Evolutionary conservation across 106 monocot genomes (phyloP), one percentile per base, ranked within the genome.

Genomic region (Dioscorea zingiberensis): DNA sequence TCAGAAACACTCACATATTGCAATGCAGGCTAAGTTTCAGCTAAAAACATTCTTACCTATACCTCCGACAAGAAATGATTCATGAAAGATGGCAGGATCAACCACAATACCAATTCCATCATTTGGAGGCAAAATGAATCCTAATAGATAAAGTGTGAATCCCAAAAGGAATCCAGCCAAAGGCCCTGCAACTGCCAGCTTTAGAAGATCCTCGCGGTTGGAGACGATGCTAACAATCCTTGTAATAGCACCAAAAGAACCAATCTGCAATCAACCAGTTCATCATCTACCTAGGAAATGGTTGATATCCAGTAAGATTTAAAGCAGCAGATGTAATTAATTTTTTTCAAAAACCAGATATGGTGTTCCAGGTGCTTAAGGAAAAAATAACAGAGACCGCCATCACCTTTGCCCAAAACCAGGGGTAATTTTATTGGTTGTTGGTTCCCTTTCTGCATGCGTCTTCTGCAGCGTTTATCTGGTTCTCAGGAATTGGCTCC

Each of bases 211-310:
- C 73, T 88, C 76, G 46, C 97, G 85, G 53, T 81, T 97, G 55
- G 70, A 26, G 44, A 97, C 80, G 48, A 92, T 91, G 69, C 65
- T 97, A 19, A 80, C 13, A 48, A 92, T 97, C 63, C 97, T 83
- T 55, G 97, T 97, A 63, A 97, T 92, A 46, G 97, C 81, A 61
- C 97, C 97, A 86, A 88, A 97, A 16, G 88, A 91, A 18, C 97
- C 97, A 70, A 92, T 84, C 97, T 98, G 86, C 73, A 77, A 78
- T 4, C 27, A 80, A 65, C 29, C 30, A 13, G 14, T 10, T 46
- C 25, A 73, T 76, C 18, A 30, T 47, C 32, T 58, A 65, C 38
- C 19, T 44, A 26, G 23, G 14, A 10, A 46, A 18, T 0, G 16
- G 24, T 45, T 47, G 22, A 64, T 22, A 59, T 1, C 25, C 4